Percentiles rank a stretch among this genome's conserved stretches.
phyloP scores from a whole-genome alignment of 305 asterid genomes.

The Coffea humblotiana region DNA sequence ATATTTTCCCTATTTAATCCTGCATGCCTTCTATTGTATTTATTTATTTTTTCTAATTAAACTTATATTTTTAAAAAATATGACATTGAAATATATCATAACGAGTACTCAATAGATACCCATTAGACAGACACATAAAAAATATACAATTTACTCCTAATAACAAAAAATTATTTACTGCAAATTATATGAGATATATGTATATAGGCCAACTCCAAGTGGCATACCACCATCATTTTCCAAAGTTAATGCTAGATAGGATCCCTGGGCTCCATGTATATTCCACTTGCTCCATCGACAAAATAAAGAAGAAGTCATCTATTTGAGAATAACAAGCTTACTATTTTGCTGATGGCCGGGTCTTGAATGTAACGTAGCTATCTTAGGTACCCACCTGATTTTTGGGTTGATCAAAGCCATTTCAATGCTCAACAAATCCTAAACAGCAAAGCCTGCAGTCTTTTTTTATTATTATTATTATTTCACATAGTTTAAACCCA shows the following conservation, averaged over 20 bases:
- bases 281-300: neutral
- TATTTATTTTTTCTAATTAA: too few species aligned
- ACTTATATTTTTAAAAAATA: too few species aligned
- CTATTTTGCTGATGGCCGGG: too few species aligned
- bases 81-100: too few species aligned
- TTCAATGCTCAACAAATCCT: neutral
- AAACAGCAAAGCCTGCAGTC: neutral
- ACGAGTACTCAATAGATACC: too few species aligned
- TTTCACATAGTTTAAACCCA: too few species aligned
- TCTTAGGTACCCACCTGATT: neutral
- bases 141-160: neutral
- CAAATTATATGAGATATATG: neutral
- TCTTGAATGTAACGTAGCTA: neutral
- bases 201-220: neutral
- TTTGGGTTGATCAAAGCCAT: neutral
- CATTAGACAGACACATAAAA: too few species aligned
- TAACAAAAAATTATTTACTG: neutral
- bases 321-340: neutral
- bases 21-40: too few species aligned
- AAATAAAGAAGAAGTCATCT: neutral
- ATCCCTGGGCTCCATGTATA: neutral
- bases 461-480: too few species aligned
- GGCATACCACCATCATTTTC: neutral
- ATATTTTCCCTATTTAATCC: too few species aligned
- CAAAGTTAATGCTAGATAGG: neutral